phyloP scores from a whole-genome alignment of 1,284 basidiomycete genomes.

The Kwoniella shivajii region DNA sequence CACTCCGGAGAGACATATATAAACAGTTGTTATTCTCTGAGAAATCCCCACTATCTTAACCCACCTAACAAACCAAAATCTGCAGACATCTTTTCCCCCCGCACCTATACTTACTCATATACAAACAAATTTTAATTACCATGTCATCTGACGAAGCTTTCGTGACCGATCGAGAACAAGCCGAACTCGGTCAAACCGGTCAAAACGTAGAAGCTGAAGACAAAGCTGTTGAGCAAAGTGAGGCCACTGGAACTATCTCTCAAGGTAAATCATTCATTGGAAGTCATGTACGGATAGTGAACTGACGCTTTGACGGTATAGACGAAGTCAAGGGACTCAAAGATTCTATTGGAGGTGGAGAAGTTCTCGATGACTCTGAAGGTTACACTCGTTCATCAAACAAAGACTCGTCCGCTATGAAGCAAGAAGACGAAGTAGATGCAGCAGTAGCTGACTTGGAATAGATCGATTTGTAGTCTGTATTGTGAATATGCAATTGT shows the following conservation, averaged over 20 bases:
- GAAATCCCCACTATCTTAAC: not conserved
- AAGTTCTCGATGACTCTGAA: conserved; percentile 42
- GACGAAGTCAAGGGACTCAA: conserved; percentile 47
- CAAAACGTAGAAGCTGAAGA: conserved; percentile 60
- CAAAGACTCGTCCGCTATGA: conserved; percentile 29
- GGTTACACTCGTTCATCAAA: conserved; percentile 47
- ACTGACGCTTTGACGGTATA: conserved; percentile 6
- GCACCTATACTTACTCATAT: not conserved
- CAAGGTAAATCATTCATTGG: conserved; percentile 24
- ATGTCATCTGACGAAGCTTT: conserved; percentile 30
- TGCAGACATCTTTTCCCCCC: not conserved
- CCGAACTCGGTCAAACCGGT: conserved; percentile 45
- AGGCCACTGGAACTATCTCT: conserved; percentile 38
- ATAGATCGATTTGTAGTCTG: not conserved
- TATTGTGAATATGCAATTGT: not conserved
- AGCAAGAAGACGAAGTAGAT: conserved; percentile 37
- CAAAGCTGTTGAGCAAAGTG: conserved; percentile 37
- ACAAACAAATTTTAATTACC: conserved; percentile 8
- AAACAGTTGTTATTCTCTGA: not conserved
- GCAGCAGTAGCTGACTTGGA: conserved; percentile 14
- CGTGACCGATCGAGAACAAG: conserved; percentile 23
- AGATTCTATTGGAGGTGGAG: conserved; percentile 42
- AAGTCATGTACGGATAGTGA: not conserved
- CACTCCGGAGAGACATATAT: not conserved
- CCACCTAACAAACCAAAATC: not conserved